Evolutionary conservation across 179 eudicot species (phyloP), one percentile per base, ranked within the genome.

Genomic region (Beta lomatogona): DNA sequence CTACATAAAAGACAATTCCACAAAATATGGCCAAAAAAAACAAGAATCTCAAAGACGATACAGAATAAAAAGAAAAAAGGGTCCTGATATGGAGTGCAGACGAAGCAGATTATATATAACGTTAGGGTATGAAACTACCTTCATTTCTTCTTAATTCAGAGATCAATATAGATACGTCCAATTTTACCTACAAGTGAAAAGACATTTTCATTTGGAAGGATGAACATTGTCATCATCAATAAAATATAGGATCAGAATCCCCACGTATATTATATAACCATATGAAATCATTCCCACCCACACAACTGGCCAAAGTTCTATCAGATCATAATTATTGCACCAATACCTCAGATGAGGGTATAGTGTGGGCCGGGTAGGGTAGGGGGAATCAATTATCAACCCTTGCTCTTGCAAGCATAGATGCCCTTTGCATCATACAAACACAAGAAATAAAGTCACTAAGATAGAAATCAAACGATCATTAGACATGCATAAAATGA

Each of bases 121-220:
- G 85, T 74, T 31, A 83, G 93, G 90, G 87, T 89, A 88, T 85
- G 90, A 87, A 90, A 83, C 97, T 95, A 93, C 98, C 98, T 95
- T 94, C 87, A 90, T 90, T 88, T 90, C 97, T 81, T 91, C 97
- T 87, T 93, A 92, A 88, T 87, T 93, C 95, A 92, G 98, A 91
- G 92, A 91, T 93, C 98, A 91, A 88, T 87, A 90, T 90, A 92
- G 98, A 86, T 83, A 92, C 92, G 91, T 91, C 97, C 92, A 90
- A 83, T 91, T 91, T 89, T 90, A 92, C 98, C 98, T 95, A 95
- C 98, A 95, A 95, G 91, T 83, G 88, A 93, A 93, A 93, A 95
- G 92, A 91, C 82, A 86, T 84, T 84, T 92, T 95, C 88, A 92
- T 91, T 90, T 86, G 90, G 98, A 86, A 90, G 82, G 89, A 88